Base-by-base conservation (phyloP, 164 flowering plant species). In the Vitis amurensis region DNA sequence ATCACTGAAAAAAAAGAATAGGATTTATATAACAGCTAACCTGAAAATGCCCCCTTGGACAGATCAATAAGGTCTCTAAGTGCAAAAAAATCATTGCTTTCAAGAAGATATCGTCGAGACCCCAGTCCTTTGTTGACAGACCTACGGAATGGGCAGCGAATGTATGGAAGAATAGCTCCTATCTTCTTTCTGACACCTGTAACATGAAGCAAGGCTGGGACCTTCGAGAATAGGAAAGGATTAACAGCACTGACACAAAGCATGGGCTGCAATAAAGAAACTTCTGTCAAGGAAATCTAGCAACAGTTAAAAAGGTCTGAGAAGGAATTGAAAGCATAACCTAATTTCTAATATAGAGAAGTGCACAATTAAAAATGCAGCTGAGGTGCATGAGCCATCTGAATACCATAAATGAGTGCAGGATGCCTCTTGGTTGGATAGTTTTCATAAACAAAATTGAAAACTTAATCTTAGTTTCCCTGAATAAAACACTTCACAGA, bases 201-300 rank as follows among this genome's bases (percentile, higher is more conserved):
- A 63, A 91, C 86, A 80, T 89, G 94, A 59, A 81, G 89, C 73
- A 95, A 74, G 14, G 93, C 80, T 17, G 91, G 96, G 68, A 95
- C 97, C 76, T 85, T 91, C 13, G 98, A 86, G 75, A 88, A 89
- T 48, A 93, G 85, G 64, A 85, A 82, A 60, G 99, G 98, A 82
- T 95, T 93, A 15, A 93, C 97, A 1, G 99, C 99, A 82, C 93
- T 86, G 55, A 90, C 94, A 69, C 99, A 95, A 49, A 95, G 94
- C 99, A 95, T 91, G 73, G 99, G 99, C 99, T 95, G 97, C 87
- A 82, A 74, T 37, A 71, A 11, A 17, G 68, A 65, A 52, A 53
- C 51, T 13, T 53, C 44, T 3, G 44, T 37, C 44, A 37, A 37
- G 44, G 44, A 37, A 37, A 37, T 37, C 44, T 37, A 37, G 44